phyloP scores from a whole-genome alignment of 768 basidiomycete genomes.

The Suillus fuscotomentosus region DNA sequence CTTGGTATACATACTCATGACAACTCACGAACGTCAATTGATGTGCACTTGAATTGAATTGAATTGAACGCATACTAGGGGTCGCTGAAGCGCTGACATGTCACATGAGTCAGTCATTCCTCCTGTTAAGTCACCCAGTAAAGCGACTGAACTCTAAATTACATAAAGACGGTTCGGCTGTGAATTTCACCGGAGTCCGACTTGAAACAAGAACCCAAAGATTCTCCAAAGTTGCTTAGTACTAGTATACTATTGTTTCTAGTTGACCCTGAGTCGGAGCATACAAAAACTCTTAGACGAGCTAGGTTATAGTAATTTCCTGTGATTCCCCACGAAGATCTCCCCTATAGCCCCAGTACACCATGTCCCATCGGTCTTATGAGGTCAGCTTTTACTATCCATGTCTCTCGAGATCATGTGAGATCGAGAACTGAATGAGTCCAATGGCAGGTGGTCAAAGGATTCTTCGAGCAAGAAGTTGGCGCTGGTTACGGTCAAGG shows the following conservation, averaged over 20 bases:
- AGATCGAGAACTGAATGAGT: neutral
- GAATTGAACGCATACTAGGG: neutral
- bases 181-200: too few relatives aligned
- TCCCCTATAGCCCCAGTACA: neutral
- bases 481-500: neutral
- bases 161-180: too few relatives aligned
- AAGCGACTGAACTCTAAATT: conserved; percentile 2
- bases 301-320: neutral
- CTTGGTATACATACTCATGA: neutral
- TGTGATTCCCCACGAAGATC: neutral
- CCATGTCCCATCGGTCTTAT: conserved; percentile 2
- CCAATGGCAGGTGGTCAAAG: neutral
- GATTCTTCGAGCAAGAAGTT: neutral
- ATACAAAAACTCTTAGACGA: too few relatives aligned
- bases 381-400: neutral
- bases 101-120: conserved; percentile 16
- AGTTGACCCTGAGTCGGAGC: too few relatives aligned
- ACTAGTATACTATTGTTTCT: too few relatives aligned
- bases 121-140: conserved; percentile 4
- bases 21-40: neutral
- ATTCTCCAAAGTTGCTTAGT: too few relatives aligned
- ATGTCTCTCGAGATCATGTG: neutral
- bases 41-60: neutral
- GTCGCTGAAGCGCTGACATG: conserved; percentile 16
- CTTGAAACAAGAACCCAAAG: too few relatives aligned